Conservation (phyloP, 2,329 filamentous ascomycete species). For the Trichoderma simmonsii region DNA sequence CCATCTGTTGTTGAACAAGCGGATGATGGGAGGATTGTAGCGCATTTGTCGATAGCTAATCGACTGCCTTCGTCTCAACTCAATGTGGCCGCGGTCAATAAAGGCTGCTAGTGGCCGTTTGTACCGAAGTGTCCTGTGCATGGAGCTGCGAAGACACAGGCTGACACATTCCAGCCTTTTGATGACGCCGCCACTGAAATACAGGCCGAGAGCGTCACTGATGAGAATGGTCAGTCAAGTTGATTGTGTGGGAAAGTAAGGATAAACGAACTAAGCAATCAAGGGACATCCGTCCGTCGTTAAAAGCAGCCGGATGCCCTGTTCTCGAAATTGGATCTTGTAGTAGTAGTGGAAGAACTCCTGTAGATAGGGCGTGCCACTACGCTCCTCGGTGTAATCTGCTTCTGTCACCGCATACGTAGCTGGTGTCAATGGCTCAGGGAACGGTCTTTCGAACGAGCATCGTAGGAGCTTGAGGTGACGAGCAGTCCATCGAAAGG, state of each 20-base stretch:
- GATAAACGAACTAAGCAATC: not conserved
- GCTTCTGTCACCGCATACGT: not conserved
- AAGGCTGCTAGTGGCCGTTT: not conserved
- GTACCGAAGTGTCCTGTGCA: not conserved
- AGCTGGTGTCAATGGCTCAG: not conserved
- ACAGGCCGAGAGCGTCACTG: not conserved
- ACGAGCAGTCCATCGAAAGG: not conserved
- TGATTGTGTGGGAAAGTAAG: too few species aligned
- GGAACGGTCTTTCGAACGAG: not conserved
- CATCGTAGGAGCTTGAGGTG: constrained; percentile 1
- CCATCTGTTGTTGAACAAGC: not conserved
- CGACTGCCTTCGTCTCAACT: not conserved
- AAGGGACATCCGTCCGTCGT: not conserved
- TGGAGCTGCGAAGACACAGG: too few species aligned
- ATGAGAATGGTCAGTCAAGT: not conserved
- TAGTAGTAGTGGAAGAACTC: not conserved
- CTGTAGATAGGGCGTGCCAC: not conserved
- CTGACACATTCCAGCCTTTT: not conserved
- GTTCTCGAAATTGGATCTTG: not conserved
- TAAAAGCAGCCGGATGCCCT: not conserved
- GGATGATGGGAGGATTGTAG: not conserved
- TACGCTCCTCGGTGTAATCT: not conserved
- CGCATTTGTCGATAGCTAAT: not conserved
- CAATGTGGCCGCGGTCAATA: not conserved
- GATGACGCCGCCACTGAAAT: not conserved